Conservation (phyloP, 169 alveolate genomes). For the Eimeria brunetti region DNA sequence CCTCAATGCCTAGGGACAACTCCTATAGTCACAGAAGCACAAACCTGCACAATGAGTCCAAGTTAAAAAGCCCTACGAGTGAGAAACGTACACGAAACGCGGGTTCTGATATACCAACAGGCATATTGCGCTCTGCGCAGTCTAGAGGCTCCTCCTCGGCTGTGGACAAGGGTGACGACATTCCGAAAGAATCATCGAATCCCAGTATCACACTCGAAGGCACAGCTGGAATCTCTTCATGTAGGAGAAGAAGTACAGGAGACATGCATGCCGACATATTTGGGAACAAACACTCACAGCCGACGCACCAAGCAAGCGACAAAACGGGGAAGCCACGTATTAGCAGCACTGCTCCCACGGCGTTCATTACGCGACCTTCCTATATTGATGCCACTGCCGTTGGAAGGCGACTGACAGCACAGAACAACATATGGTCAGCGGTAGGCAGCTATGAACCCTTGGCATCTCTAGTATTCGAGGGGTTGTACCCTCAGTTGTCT, state of each 20-base stretch:
- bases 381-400: constrained; percentile 15
- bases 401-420: constrained; percentile 62
- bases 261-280: neutral
- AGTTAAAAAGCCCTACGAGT: neutral
- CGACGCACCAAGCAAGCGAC: neutral
- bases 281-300: neutral
- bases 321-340: constrained; percentile 8
- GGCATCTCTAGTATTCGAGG: constrained; percentile 19
- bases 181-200: neutral
- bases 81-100: neutral
- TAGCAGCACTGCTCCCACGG: neutral
- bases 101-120: neutral
- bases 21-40: neutral
- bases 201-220: neutral
- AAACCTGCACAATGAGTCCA: neutral
- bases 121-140: neutral
- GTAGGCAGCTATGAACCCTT: constrained; percentile 50
- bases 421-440: constrained; percentile 51
- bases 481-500: constrained; percentile 17
- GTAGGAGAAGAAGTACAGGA: neutral
- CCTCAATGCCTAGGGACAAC: neutral
- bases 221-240: neutral
- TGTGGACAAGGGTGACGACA: neutral
- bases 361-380: neutral
- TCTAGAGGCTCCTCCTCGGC: neutral